Conservation (phyloP, 2,329 filamentous ascomycete species). For the Bretziella fagacearum region DNA sequence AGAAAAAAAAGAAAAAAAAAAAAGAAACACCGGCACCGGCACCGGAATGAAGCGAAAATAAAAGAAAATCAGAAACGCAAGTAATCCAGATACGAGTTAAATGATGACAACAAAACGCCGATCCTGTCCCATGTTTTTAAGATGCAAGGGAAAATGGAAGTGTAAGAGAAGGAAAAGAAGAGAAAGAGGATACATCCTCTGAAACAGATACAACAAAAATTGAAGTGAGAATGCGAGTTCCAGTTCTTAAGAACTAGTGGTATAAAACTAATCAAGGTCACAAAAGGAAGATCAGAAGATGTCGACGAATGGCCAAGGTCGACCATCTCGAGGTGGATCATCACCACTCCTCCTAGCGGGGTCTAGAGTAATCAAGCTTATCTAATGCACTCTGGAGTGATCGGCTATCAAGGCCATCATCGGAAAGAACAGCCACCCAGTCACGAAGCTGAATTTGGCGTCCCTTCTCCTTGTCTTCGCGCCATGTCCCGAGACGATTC, state of each 20-base stretch:
- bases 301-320: not conserved
- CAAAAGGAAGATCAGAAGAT: too few relatives aligned
- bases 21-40: not conserved
- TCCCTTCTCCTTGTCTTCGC: conserved; percentile 63
- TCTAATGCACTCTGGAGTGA: conserved; percentile 43
- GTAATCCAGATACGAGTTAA: not conserved
- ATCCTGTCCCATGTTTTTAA: not conserved
- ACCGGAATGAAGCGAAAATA: conserved; percentile 4
- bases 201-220: conserved; percentile 1
- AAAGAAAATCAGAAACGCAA: conserved; percentile 1
- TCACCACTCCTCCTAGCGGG: conserved; percentile 20
- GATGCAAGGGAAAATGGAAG: not conserved
- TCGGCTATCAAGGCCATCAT: conserved; percentile 51
- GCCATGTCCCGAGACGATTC: conserved; percentile 53
- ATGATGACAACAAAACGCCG: conserved; percentile 1
- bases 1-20: not conserved
- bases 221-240: too few relatives aligned
- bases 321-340: not conserved
- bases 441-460: conserved; percentile 71
- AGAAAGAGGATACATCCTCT: not conserved
- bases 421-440: conserved; percentile 61
- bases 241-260: too few relatives aligned
- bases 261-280: too few relatives aligned
- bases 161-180: not conserved
- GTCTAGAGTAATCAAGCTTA: conserved; percentile 32